Conservation (phyloP, 495 filamentous ascomycete genomes). For the Penicillium tannophilum region DNA sequence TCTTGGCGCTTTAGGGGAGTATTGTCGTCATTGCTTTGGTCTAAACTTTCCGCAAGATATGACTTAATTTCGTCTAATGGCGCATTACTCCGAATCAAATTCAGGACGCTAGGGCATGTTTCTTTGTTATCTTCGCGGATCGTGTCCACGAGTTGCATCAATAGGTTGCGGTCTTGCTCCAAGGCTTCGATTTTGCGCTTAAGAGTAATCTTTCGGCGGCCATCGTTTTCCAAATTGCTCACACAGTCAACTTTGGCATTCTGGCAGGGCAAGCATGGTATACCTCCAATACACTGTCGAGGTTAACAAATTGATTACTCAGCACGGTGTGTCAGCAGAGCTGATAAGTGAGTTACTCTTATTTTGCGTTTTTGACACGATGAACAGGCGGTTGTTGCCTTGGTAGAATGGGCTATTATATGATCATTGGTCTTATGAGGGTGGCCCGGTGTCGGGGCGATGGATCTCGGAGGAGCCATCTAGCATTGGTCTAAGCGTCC, state of each 20-base stretch:
- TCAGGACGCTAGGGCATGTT: constrained; percentile 27
- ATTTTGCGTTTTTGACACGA: no score
- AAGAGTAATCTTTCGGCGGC: constrained; percentile 35
- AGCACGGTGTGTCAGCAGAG: no score
- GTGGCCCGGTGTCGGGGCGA: no score
- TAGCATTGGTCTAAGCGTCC: no score
- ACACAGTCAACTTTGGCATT: constrained; percentile 33
- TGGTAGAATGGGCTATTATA: no score
- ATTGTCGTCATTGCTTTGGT: constrained; percentile 26
- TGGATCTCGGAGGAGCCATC: no score
- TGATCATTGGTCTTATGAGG: no score
- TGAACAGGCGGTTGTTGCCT: no score
- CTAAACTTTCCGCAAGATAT: constrained; percentile 32
- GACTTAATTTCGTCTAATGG: constrained; percentile 33
- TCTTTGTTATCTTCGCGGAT: constrained; percentile 29
- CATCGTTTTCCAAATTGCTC: constrained; percentile 35
- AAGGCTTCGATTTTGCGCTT: constrained; percentile 41
- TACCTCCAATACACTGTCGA: constrained; percentile 32
- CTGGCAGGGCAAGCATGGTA: constrained; percentile 37
- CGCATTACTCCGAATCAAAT: constrained; percentile 40
- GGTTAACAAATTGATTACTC: no score
- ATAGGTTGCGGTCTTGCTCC: constrained; percentile 32
- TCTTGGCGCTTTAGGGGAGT: constrained; percentile 29
- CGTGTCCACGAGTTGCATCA: constrained; percentile 29
- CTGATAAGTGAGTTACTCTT: no score